phyloP scores from a whole-genome alignment of 2,329 filamentous ascomycete species.

The Colletotrichum navitas region DNA sequence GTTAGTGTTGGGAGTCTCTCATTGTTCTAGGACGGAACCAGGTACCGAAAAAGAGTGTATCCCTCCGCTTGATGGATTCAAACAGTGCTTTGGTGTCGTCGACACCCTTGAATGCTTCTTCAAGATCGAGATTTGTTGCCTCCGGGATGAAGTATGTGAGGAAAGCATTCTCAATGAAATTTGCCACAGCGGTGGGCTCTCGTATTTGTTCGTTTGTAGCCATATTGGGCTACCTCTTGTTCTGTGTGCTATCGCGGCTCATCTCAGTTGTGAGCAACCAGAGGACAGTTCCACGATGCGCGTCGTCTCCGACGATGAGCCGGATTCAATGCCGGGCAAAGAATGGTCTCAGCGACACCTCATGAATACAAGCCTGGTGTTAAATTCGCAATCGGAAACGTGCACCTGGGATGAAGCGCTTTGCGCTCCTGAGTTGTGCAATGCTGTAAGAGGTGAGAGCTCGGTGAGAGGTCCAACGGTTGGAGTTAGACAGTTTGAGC shows the following conservation, averaged over 20 bases:
- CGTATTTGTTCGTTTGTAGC: conserved; percentile 30
- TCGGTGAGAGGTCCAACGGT: conserved; percentile 21
- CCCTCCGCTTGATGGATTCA: conserved; percentile 71
- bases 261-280: conserved; percentile 16
- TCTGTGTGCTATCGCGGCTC: conserved; percentile 17
- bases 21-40: conserved; percentile 19
- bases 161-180: conserved; percentile 70
- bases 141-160: conserved; percentile 72
- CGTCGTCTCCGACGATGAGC: not conserved
- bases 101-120: conserved; percentile 61
- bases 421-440: not conserved
- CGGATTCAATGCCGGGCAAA: not conserved
- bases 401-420: not conserved
- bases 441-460: conserved; percentile 9
- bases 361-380: not conserved
- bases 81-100: conserved; percentile 62
- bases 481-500: conserved; percentile 16
- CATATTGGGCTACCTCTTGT: conserved; percentile 44
- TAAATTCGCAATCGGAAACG: too few relatives aligned
- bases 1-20: conserved; percentile 13
- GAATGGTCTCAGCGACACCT: not conserved
- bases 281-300: conserved; percentile 25
- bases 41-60: conserved; percentile 79
- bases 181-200: conserved; percentile 48
- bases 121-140: conserved; percentile 66